Evolutionary conservation across 164 flowering plant genomes (phyloP), one percentile per base, ranked within the genome.

Genomic region (Stephania yunnanensis): DNA sequence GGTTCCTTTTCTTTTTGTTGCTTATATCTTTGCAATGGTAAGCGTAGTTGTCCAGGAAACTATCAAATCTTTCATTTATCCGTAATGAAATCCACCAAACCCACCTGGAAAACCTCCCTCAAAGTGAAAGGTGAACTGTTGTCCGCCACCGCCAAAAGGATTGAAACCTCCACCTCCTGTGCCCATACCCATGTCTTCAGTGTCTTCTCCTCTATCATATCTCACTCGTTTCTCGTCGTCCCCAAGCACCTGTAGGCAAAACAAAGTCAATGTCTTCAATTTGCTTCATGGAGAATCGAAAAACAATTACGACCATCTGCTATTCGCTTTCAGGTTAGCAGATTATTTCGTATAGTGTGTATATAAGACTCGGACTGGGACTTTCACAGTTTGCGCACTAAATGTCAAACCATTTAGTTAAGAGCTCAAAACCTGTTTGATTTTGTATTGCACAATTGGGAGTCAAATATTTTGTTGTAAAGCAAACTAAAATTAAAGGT

Each of bases 191-290:
- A 87, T 86, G 1, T 88, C 93, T 73, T 95, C 97, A 19, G 91
- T 55, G 77, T 95, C 98, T 80, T 95, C 99, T 19, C 99, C 99
- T 81, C 91, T 86, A 75, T 95, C 99, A 77, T 77, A 95, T 86
- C 89, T 89, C 69, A 89, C 77, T 31, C 99, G 92, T 71, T 92
- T 95, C 0, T 93, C 97, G 2, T 95, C 99, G 74, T 95, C 94
- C 5, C 96, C 90, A 70, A 95, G 92, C 67, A 95, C 85, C 99
- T 95, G 83, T 8, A 69, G 20, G 73, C 66, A 71, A 76, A 7
- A 7, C 9, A 42, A 55, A 52, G 20, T 71, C 72, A 75, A 69
- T 68, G 30, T 7, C 13, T 31, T 45, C 20, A 58, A 58, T 17
- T 2, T 58, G 64, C 45, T 48, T 71, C 45, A 11, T 8, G 29